Percentiles rank a stretch among this genome's conserved stretches.
These are phyloP conservation scores for Nakaseomyces delphensis DNA, from an alignment of 1,139 yeast genomes.

Conservation along the genomic window DNA sequence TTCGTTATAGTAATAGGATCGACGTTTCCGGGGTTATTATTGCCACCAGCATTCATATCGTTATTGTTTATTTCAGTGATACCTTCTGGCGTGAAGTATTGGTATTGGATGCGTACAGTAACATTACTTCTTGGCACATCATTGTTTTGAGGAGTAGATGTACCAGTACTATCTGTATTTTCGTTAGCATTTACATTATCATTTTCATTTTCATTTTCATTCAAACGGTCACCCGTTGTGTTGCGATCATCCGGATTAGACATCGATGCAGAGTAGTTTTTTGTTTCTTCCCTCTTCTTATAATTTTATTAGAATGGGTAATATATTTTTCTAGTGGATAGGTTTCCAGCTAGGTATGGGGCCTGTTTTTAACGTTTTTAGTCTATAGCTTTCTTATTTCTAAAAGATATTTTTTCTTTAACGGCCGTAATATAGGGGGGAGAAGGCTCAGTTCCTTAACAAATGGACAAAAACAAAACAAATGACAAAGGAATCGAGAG, in stretches of 20 bases:
- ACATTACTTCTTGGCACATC: constrained; percentile 16
- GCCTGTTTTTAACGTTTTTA: no score
- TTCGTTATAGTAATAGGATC: constrained; percentile 1
- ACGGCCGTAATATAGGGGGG: no score
- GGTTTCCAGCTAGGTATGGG: no score
- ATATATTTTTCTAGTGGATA: no score
- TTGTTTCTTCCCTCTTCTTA: no score
- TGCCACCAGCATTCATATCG: constrained; percentile 6
- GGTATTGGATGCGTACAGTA: constrained; percentile 29
- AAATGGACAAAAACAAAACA: no score
- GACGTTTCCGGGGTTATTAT: not conserved
- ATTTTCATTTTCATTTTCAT: not conserved
- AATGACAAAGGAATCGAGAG: no score
- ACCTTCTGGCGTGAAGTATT: constrained; percentile 17
- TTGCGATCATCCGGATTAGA: not conserved
- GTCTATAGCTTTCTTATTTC: no score
- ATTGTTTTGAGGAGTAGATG: not conserved
- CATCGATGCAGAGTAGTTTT: no score
- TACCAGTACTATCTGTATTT: not conserved
- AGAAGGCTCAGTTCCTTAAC: no score
- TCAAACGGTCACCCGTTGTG: constrained; percentile 1
- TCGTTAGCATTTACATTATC: not conserved
- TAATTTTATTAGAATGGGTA: no score
- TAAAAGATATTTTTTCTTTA: no score
- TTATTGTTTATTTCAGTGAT: constrained; percentile 10